Conservation (phyloP, 768 basidiomycete species). For the Mycena albidolilacea region DNA sequence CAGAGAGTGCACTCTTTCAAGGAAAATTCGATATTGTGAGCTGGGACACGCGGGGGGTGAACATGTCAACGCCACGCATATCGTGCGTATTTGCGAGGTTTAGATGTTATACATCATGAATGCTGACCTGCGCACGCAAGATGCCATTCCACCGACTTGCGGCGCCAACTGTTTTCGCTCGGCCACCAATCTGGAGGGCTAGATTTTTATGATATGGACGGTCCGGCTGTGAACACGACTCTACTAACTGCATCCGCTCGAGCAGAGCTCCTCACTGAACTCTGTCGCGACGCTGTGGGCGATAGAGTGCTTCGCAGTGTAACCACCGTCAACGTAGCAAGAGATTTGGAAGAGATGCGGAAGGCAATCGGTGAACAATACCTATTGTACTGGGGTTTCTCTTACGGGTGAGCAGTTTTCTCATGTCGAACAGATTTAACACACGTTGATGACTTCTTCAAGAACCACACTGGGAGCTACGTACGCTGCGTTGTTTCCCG, state of each 20-base stretch:
- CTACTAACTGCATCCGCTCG: conserved; percentile 17
- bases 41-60: conserved; percentile 36
- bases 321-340: conserved; percentile 25
- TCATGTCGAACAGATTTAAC: no score
- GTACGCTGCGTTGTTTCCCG: conserved; percentile 34
- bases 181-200: conserved; percentile 10
- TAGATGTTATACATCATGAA: background rate
- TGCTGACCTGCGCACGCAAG: background rate
- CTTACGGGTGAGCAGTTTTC: conserved; percentile 22
- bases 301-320: conserved; percentile 34
- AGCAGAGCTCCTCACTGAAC: conserved; percentile 15
- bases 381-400: conserved; percentile 31
- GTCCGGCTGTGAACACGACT: background rate
- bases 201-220: background rate
- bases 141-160: conserved; percentile 24
- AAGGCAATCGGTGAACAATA: conserved; percentile 24
- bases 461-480: conserved; percentile 32
- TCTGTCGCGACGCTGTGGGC: conserved; percentile 24
- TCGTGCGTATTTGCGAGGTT: conserved; percentile 6
- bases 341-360: conserved; percentile 35
- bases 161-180: conserved; percentile 21
- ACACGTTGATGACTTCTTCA: background rate
- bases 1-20: conserved; percentile 18
- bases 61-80: conserved; percentile 31
- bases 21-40: conserved; percentile 33